These are phyloP conservation scores for Anthostomella pinea DNA, from an alignment of 2,329 filamentous ascomycete species.

Conservation along the genomic window DNA sequence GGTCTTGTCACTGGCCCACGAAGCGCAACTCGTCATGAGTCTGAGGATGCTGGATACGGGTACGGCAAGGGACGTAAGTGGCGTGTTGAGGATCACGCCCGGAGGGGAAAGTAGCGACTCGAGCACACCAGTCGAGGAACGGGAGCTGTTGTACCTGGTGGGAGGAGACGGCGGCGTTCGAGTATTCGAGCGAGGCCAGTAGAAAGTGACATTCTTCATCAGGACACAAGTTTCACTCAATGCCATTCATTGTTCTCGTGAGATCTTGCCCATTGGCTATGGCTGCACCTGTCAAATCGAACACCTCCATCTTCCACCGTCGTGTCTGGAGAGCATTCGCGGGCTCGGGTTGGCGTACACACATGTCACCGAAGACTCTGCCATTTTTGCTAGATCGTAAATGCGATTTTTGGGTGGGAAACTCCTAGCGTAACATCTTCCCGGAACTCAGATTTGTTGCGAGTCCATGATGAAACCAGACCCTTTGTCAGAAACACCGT, in stretches of 20 bases:
- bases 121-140: conserved; percentile 45
- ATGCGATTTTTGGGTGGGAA: conserved; percentile 28
- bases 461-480: conserved; percentile 33
- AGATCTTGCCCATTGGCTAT: no score
- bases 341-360: no score
- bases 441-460: conserved; percentile 25
- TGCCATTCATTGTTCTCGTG: conserved; percentile 13
- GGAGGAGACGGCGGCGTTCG: conserved; percentile 73
- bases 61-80: conserved; percentile 85
- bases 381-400: conserved; percentile 28
- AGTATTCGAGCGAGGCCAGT: conserved; percentile 81
- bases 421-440: conserved; percentile 32
- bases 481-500: conserved; percentile 34
- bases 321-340: no score
- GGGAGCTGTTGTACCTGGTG: conserved; percentile 79
- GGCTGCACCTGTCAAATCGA: no score
- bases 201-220: conserved; percentile 17
- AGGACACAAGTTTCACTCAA: no score
- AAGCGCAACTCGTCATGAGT: conserved; percentile 68
- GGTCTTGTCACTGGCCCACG: conserved; percentile 68
- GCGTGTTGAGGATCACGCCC: conserved; percentile 73
- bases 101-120: conserved; percentile 39
- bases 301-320: no score
- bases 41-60: conserved; percentile 80
- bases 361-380: conserved; percentile 1